These are phyloP conservation scores for Talaromyces sp. DNA, from an alignment of 2,329 filamentous ascomycete genomes.

Conservation along the genomic window DNA sequence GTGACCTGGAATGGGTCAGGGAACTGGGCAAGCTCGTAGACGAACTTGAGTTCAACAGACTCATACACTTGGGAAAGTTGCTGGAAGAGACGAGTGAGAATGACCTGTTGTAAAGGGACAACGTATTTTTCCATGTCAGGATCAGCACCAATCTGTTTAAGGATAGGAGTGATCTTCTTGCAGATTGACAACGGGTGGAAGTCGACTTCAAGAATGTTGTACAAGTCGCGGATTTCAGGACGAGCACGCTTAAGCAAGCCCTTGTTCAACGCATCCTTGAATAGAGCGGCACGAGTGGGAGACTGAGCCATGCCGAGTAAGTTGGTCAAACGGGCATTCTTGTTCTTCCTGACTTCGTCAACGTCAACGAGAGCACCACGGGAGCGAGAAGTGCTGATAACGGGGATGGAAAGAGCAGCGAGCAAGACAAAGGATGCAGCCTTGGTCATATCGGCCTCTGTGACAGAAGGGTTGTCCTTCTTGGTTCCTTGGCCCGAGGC, in stretches of 20 bases:
- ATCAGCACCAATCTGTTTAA: constrained; percentile 88
- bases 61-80: constrained; percentile 98
- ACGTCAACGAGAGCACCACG: constrained; percentile 94
- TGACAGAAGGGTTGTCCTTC: constrained; percentile 86
- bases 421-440: constrained; percentile 93
- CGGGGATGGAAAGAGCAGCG: constrained; percentile 93
- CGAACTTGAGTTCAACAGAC: constrained; percentile 90
- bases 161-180: constrained; percentile 96
- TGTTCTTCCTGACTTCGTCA: constrained; percentile 96
- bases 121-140: constrained; percentile 98
- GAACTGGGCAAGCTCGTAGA: constrained; percentile 90
- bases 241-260: constrained; percentile 86
- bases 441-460: constrained; percentile 86
- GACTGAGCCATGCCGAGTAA: constrained; percentile 88
- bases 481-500: constrained; percentile 84
- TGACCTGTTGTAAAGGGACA: constrained; percentile 92
- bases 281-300: constrained; percentile 82
- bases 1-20: constrained; percentile 93
- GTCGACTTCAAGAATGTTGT: constrained; percentile 98
- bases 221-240: constrained; percentile 92
- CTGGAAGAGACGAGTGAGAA: constrained; percentile 96
- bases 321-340: constrained; percentile 95
- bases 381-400: constrained; percentile 97
- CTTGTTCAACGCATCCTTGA: constrained; percentile 95
- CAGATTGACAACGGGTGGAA: constrained; percentile 99